These are phyloP conservation scores for Comarum palustre DNA, from an alignment of 306 rosid genomes.

Conservation along the genomic window DNA sequence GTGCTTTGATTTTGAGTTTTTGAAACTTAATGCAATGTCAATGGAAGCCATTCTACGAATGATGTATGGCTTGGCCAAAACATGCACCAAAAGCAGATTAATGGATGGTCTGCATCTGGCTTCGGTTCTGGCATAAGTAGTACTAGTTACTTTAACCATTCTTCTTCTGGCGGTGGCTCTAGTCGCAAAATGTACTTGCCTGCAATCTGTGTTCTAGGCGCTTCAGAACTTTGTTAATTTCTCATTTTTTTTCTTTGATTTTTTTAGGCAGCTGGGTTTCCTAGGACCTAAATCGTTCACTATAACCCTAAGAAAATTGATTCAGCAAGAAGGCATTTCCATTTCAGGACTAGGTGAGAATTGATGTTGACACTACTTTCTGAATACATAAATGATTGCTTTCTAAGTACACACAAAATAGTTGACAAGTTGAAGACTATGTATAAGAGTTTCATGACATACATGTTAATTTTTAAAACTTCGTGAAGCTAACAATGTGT, in stretches of 20 bases:
- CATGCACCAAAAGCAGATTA: neutral
- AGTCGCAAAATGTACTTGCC: slow-evolving; percentile 15
- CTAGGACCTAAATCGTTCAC: slow-evolving; percentile 87
- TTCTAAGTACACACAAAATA: neutral
- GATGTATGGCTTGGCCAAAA: slow-evolving; percentile 15
- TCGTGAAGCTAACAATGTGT: neutral
- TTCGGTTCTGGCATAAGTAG: neutral
- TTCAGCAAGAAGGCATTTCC: slow-evolving; percentile 89
- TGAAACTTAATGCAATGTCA: neutral
- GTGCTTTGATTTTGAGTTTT: neutral
- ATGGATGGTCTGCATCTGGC: slow-evolving; percentile 1
- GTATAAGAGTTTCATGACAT: neutral
- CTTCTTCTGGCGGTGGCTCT: neutral
- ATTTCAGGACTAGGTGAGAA: slow-evolving; percentile 83
- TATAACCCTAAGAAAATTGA: slow-evolving; percentile 85
- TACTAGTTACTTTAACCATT: slow-evolving; percentile 3
- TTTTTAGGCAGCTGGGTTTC: slow-evolving; percentile 80
- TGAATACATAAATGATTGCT: neutral
- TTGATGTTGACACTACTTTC: neutral
- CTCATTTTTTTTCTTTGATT: slow-evolving; percentile 8
- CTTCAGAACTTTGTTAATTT: too few species aligned
- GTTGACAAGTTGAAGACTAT: neutral
- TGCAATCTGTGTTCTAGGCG: neutral
- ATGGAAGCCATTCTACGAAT: slow-evolving; percentile 10
- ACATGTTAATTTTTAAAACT: neutral